Base-by-base conservation (phyloP, 306 rosid genomes). In the Amphicarpaea edgeworthii region DNA sequence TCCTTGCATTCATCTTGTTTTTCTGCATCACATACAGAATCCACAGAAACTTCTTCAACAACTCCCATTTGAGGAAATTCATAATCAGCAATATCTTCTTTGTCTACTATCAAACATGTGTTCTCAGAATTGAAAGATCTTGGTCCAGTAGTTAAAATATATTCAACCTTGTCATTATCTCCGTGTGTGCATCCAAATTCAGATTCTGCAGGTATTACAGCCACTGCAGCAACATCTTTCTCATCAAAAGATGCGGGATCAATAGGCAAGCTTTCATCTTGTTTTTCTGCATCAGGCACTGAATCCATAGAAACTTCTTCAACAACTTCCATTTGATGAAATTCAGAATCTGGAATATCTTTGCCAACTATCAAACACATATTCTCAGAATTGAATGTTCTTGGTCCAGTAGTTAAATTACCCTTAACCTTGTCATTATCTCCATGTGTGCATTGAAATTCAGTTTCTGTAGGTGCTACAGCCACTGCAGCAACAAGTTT, bases 221-320 rank as follows among this genome's bases (percentile, higher is more conserved):
- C 68, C 30, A 8, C 62, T 51, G 51, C 32, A 43, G 55, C 67
- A 26, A 38, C 68, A 61, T 46, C n/a, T 40, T 63, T 60, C 34
- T 37, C 75, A 61, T 62, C 72, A 19, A 19, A 68, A 59, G 77
- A 71, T 5, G 21, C 57, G 11, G 59, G 68, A 28, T 66, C 75
- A 64, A 47, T 42, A 15, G 45, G 64, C 41, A 20, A 30, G 84
- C 76, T 70, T 30, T 30, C 37, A 30, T 30, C 37, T 34, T 73
- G 72, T 49, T 47, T 59, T 54, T 69, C 83, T 64, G 62, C 67
- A 59, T n/a, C 46, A 63, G 77, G 62, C 57, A 43, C 38, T 16
- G 81, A 76, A 45, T 79, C 81, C 43, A 53, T 24, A 47, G 65
- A 62, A 55, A 24, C 49, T 21, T 75, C 82, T 21, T 69, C 72